phyloP scores from a whole-genome alignment of 2,329 filamentous ascomycete species.

The Aspergillus candidus region DNA sequence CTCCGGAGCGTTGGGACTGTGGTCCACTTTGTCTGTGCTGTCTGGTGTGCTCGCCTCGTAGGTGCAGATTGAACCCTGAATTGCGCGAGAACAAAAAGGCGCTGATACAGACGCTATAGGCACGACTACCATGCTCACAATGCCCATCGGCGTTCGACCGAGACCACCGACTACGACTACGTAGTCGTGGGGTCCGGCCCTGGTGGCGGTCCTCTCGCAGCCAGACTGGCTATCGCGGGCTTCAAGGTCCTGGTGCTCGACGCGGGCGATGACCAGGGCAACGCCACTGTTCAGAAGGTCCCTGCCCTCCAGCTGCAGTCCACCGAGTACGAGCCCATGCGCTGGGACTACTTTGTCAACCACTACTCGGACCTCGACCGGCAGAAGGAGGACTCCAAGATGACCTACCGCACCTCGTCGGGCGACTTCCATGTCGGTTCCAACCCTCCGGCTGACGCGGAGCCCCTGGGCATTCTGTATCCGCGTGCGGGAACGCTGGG shows the following conservation, averaged over 20 bases:
- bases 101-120: too few relatives aligned
- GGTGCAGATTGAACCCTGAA: too few relatives aligned
- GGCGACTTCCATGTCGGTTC: conserved; percentile 51
- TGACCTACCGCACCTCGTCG: conserved; percentile 49
- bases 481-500: conserved; percentile 52
- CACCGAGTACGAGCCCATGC: conserved; percentile 51
- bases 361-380: conserved; percentile 53
- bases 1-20: too few relatives aligned
- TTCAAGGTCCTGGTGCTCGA: conserved; percentile 57
- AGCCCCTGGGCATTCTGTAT: conserved; percentile 49
- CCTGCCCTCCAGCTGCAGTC: conserved; percentile 50
- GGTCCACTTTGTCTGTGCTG: too few relatives aligned
- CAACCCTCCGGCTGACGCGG: conserved; percentile 46
- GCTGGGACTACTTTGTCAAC: conserved; percentile 60
- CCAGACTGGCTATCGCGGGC: conserved; percentile 54
- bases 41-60: too few relatives aligned
- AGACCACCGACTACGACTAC: conserved; percentile 50
- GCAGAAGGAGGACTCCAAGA: conserved; percentile 54
- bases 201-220: conserved; percentile 54
- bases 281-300: conserved; percentile 47
- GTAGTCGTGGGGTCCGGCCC: conserved; percentile 57
- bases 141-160: too few relatives aligned
- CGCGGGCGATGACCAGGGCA: conserved; percentile 53
- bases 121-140: too few relatives aligned
- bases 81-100: too few relatives aligned